These are phyloP conservation scores for Oldenlandia corymbosa DNA, from an alignment of 257 asterid genomes.

Conservation along the genomic window DNA sequence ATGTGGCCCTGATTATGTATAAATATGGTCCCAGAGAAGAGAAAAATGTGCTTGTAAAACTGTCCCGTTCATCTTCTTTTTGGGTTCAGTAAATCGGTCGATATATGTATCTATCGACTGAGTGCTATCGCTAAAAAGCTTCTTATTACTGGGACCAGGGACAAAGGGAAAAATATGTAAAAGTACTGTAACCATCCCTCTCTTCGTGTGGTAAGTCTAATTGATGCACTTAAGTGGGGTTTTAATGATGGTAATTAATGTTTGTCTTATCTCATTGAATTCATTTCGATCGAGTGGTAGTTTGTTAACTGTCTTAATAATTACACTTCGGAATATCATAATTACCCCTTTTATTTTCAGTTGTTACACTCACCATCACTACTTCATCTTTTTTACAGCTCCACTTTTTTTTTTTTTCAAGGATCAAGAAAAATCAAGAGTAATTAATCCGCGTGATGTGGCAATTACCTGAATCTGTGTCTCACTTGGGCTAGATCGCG, in stretches of 20 bases:
- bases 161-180: too few species aligned
- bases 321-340: slow-evolving; percentile 19
- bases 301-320: slow-evolving; percentile 22
- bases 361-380: neutral
- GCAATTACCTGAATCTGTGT: too few species aligned
- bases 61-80: too few species aligned
- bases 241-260: slow-evolving; percentile 15
- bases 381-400: too few species aligned
- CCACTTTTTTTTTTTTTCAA: too few species aligned
- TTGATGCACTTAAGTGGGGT: neutral
- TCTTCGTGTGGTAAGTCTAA: neutral
- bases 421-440: neutral
- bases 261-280: slow-evolving; percentile 23
- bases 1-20: too few species aligned
- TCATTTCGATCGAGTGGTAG: slow-evolving; percentile 17
- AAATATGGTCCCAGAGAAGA: too few species aligned
- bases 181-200: neutral
- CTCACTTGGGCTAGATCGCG: too few species aligned
- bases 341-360: neutral
- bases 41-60: too few species aligned
- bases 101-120: too few species aligned
- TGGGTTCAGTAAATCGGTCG: too few species aligned
- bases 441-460: neutral
- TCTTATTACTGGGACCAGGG: neutral
- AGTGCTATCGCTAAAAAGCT: too few species aligned